Base-by-base conservation (phyloP, 2,329 filamentous ascomycete species). In the Diaporthe ilicicola region DNA sequence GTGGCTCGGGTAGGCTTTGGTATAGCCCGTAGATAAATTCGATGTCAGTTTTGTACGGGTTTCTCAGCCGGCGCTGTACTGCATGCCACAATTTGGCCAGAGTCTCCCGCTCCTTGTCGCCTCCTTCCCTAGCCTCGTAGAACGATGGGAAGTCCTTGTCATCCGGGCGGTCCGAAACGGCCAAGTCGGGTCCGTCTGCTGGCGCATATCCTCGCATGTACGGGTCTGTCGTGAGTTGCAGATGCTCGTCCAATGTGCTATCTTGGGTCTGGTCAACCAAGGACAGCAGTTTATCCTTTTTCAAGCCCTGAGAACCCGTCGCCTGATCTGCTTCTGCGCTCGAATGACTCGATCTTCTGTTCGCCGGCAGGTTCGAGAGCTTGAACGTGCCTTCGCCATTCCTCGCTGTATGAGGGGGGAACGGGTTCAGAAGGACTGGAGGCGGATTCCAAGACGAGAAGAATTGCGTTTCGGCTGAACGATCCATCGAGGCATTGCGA, bases 181-280 rank as follows among this genome's bases (percentile, higher is more conserved):
- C 79, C 7, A 90, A 73, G 9, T 82, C 80, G 0, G 86, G 86
- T 0, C 83, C 85, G 68, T 87, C 83, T 1, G 86, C 78, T 9
- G 81, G 81, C 10, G 88, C 88, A 75, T 89, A 90, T 17, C 86
- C 84, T 39, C 86, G 82, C 61, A 85, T 81, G 73, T 86, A 89
- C 0, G 88, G 88, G 71, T 90, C 87, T 29, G 82, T 82, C 56
- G 88, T 77, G 54, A 84, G 83, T 42, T 85, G 80, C 51, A 90
- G 79, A 72, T 89, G 84, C 34, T 90, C 87, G 17, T 89, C 84
- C 13, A 87, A 85, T 7, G 82, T 82, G 22, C 81, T 81, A 59
- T 83, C 83, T 53, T 83, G 81, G 51, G 86, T 85, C 24, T 85
- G 82, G 51, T 86, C 84, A 54, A 92, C 84, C 56, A 90, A 80